Conservation (phyloP, 208 protist species). For the Trypanosoma congolense region DNA sequence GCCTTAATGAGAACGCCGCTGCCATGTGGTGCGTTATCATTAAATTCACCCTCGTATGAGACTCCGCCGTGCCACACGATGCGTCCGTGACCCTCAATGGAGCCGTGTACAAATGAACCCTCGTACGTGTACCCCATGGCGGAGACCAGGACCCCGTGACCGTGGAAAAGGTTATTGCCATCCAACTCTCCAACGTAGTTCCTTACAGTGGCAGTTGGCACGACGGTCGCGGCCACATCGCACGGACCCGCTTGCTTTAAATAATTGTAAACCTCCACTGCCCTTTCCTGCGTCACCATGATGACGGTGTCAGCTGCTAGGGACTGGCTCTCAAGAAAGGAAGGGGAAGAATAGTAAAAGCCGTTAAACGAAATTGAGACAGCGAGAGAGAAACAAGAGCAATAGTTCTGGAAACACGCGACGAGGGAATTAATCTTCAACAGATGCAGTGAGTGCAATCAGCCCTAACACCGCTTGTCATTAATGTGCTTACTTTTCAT, state of each 20-base stretch:
- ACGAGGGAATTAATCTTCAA: not conserved
- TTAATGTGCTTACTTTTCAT: not conserved
- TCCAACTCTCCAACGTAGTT: slow-evolving; percentile 23
- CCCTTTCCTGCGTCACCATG: slow-evolving; percentile 4
- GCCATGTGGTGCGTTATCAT: slow-evolving; percentile 32
- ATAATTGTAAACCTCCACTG: slow-evolving; percentile 14
- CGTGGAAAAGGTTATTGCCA: slow-evolving; percentile 28
- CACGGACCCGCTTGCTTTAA: slow-evolving; percentile 5
- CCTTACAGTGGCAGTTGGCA: slow-evolving; percentile 10
- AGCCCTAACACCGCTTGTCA: slow-evolving; percentile 3
- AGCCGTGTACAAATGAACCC: slow-evolving; percentile 39
- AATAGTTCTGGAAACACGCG: not conserved
- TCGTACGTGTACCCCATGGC: slow-evolving; percentile 64
- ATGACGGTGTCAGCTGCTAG: not conserved
- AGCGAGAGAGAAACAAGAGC: not conserved
- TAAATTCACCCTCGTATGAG: slow-evolving; percentile 41
- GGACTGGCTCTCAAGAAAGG: not conserved
- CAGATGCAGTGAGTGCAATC: not conserved
- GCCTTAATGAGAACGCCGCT: slow-evolving; percentile 45
- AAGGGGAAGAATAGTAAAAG: not conserved
- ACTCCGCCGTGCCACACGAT: slow-evolving; percentile 51
- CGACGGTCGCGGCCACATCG: not conserved
- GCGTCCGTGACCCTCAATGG: slow-evolving; percentile 45
- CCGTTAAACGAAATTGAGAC: not conserved
- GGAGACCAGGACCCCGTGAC: slow-evolving; percentile 35